Evolutionary conservation across 2,329 filamentous ascomycete species (phyloP).

Genomic region (Claviceps purpurea): DNA sequence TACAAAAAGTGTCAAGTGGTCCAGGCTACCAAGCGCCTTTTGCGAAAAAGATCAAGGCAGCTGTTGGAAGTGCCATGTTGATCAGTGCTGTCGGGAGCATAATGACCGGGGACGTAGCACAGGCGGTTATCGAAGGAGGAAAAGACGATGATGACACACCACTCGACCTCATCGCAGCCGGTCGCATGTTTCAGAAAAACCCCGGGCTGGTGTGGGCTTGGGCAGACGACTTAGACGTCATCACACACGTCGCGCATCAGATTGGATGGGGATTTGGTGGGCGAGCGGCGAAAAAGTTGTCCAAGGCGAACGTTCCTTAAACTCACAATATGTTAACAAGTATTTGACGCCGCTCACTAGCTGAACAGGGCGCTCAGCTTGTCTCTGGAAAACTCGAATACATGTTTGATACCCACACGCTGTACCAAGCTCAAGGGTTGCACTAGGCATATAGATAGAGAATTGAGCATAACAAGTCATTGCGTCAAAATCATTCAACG

Average conservation of each 20-base stretch:
- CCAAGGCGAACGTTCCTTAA: neutral
- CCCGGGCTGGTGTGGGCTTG: constrained; percentile 41
- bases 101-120: constrained; percentile 27
- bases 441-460: no score
- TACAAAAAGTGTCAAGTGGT: constrained; percentile 39
- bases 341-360: neutral
- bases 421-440: no score
- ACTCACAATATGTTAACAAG: neutral
- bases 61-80: constrained; percentile 45
- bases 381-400: neutral
- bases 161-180: constrained; percentile 36
- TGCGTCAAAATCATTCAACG: no score
- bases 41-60: constrained; percentile 56
- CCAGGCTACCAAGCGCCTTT: constrained; percentile 61
- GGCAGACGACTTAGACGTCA: constrained; percentile 37
- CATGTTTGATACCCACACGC: no score
- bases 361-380: neutral
- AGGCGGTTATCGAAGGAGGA: constrained; percentile 30
- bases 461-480: no score
- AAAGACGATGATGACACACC: constrained; percentile 21
- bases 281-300: neutral
- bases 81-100: constrained; percentile 38
- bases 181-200: constrained; percentile 45
- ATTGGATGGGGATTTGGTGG: constrained; percentile 41
- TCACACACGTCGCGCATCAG: constrained; percentile 36